Conservation (phyloP, 2,329 filamentous ascomycete species). For the Nemania serpens region DNA sequence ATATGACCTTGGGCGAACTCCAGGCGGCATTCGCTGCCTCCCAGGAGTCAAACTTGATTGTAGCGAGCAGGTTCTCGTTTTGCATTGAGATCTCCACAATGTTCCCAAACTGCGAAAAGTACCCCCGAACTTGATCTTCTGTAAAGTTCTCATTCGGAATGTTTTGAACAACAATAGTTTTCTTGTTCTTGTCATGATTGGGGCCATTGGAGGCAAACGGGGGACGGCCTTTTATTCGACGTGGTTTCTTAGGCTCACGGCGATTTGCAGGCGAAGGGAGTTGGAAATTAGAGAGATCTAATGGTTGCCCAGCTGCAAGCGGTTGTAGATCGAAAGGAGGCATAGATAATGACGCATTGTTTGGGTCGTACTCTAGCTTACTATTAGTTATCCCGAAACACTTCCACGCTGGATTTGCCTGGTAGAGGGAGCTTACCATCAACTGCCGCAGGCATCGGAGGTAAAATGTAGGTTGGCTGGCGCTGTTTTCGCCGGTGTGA, state of each 20-base stretch:
- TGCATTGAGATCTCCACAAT: slow-evolving; percentile 69
- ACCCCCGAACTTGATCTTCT: slow-evolving; percentile 67
- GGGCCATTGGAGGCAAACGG: slow-evolving; percentile 69
- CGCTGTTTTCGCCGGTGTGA: slow-evolving; percentile 47
- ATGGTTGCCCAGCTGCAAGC: slow-evolving; percentile 21
- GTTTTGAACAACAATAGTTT: slow-evolving; percentile 74
- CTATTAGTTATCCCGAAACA: slow-evolving; percentile 22
- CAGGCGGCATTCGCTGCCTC: slow-evolving; percentile 71
- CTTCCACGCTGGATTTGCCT: neutral
- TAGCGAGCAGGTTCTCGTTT: slow-evolving; percentile 67
- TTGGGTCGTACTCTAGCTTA: slow-evolving; percentile 61
- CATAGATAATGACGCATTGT: slow-evolving; percentile 49
- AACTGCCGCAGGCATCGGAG: slow-evolving; percentile 38
- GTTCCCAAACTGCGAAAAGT: slow-evolving; percentile 74
- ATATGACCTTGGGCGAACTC: slow-evolving; percentile 77
- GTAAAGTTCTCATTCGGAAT: slow-evolving; percentile 74
- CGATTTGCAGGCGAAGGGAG: slow-evolving; percentile 34
- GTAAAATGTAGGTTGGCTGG: slow-evolving; percentile 50
- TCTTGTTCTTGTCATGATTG: slow-evolving; percentile 65
- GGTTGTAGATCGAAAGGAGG: slow-evolving; percentile 27
- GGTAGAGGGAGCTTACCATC: slow-evolving; percentile 39
- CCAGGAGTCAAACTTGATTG: slow-evolving; percentile 72
- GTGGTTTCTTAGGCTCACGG: slow-evolving; percentile 44
- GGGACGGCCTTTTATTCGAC: slow-evolving; percentile 51
- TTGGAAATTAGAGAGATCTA: slow-evolving; percentile 27